Evolutionary conservation across 768 basidiomycete genomes (phyloP), one percentile per base, ranked within the genome.

Genomic region (Leucocoprinus leucothites): DNA sequence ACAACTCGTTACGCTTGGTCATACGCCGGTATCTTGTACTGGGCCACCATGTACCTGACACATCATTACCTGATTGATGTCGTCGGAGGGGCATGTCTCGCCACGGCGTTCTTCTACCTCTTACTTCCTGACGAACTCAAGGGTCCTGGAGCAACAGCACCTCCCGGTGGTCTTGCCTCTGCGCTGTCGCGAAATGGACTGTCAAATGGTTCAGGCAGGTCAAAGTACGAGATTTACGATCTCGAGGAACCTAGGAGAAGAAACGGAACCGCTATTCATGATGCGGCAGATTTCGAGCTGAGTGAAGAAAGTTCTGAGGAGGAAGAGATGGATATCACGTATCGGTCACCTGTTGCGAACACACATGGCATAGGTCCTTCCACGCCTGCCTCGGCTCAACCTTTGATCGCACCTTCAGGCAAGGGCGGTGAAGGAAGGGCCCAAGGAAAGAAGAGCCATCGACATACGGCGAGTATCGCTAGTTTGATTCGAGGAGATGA

Each of bases 61-160:
- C 94, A 97, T 70, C 96, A 98, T 74, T 98, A 98, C 77, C 88
- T 99, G 65, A 94, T 99, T 72, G 97, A 99, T 66, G 91, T 98
- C 66, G 91, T 94, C 47, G 91, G 86, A 9, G 97, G 97, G 13
- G 91, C 89, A 0, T 96, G 94, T 66, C 81, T 99, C 59, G 88
- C 95, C 45, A 86, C 88, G 35, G 80, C 82, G 18, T 86, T 82
- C 64, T 98, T 98, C 78, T 98, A 93, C 74, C 64, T 90, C 60
- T 87, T 86, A 72, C 84, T 98, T 64, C 93, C 94, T 0, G 85
- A 89, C 59, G 85, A 88, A 55, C 78, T 96, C 59, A 82, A 81
- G 56, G 81, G 82, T 24, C 63, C 76, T 14, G 77, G 69, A 14
- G 82, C 81, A 0, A 75, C 76, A 7, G 71, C 76, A 0, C 73